Evolutionary conservation across 2,329 filamentous ascomycete genomes (phyloP).

Genomic region (Ophiosphaerella korrae): DNA sequence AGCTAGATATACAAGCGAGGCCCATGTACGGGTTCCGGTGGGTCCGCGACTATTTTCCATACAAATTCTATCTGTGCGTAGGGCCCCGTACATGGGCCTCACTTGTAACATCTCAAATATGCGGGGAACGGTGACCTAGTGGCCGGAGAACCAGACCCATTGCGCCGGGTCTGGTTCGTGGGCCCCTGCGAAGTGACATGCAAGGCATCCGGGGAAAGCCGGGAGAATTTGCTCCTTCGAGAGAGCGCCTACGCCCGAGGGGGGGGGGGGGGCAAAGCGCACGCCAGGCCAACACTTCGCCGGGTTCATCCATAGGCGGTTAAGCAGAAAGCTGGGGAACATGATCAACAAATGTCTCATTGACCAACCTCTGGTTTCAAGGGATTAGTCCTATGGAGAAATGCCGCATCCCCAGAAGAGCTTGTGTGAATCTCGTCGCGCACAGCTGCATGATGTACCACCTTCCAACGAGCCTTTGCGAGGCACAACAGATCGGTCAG

Average conservation of each 20-base stretch:
- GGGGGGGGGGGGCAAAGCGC: no score
- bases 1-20: no score
- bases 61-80: no score
- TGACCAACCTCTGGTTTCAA: no score
- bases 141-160: no score
- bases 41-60: no score
- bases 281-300: background rate
- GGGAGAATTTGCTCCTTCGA: background rate
- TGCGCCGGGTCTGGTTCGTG: no score
- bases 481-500: background rate
- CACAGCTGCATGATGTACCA: no score
- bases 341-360: no score
- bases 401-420: background rate
- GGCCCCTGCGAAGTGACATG: background rate
- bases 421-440: background rate
- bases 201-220: background rate
- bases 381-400: background rate
- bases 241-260: background rate
- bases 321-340: background rate
- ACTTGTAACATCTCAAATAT: background rate
- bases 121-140: background rate
- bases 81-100: no score
- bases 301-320: background rate
- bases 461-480: background rate
- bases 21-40: no score